Base-by-base conservation (phyloP, 441 rosid species). In the Corymbia calophylla region DNA sequence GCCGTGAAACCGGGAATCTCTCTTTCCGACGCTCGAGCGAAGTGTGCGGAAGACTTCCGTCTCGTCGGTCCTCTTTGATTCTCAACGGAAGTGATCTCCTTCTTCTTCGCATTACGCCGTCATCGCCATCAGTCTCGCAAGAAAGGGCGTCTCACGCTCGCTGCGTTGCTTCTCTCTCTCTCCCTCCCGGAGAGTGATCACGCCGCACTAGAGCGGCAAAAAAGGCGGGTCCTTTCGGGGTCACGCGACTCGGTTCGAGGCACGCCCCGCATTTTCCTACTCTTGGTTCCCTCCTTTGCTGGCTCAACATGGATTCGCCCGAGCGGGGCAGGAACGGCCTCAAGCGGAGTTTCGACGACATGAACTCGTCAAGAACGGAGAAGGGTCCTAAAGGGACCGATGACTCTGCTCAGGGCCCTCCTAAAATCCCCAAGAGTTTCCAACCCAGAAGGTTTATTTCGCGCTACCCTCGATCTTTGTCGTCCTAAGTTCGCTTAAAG, bases 401-500 rank as follows among this genome's bases (percentile, higher is more conserved):
- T 39, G 29, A 35, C 35, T 29, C 73, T 56, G 89, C 3, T 47
- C 87, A 90, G 51, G 84, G 84, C 53, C 84, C 70, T 62, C 70
- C 70, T 7, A 62, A 62, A 62, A 62, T 62, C n/a, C 70, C 32
- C 32, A 62, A 23, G 84, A 44, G 18, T 48, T 92, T 94, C 87
- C 89, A 54, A 29, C 95, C 96, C 51, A 93, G 94, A 94, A 90
- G 94, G 99, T 96, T 90, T 89, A 89, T 70, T 25, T 25, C 51
- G 10, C 51, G 21, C 68, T 27, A 15, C 13, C 29, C 55, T 53
- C 54, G 53, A 12, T 85, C 44, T 9, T 5, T 49, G 29, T 81
- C 32, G 31, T 53, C 56, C 18, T 89, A 81, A 44, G 88, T 87
- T 84, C 31, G 17, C 58, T 55, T 66, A 48, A 21, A 54, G 87